A percentile compares a stretch with the other conserved stretches of the same genome.
Conservation (phyloP, 208 protist species). For the Crithidia mellificae region DNA sequence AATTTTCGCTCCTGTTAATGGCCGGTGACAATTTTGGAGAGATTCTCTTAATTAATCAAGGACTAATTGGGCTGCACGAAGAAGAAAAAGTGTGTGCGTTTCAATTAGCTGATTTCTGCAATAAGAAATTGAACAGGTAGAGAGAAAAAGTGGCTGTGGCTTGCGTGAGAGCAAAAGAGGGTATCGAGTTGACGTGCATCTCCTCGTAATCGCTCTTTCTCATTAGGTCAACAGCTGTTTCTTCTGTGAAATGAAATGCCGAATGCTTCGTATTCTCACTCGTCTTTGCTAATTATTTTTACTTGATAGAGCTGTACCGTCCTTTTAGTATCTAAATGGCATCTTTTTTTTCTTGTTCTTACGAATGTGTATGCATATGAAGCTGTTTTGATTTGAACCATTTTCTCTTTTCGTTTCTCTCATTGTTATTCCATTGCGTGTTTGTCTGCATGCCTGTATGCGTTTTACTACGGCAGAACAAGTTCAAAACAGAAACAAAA, state of each 20-base stretch:
- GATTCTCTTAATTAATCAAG: no score
- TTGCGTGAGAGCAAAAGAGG: not conserved
- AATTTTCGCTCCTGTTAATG: no score
- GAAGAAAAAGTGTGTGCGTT: no score
- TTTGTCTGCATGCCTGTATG: not conserved
- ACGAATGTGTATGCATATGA: not conserved
- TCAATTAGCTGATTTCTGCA: no score
- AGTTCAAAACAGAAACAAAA: not conserved
- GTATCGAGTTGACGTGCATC: not conserved
- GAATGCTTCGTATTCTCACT: no score
- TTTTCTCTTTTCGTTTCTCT: not conserved
- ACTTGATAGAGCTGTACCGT: conserved; percentile 15
- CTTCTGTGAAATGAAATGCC: no score
- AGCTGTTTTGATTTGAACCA: not conserved
- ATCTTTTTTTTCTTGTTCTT: conserved; percentile 15
- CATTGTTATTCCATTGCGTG: conserved; percentile 1
- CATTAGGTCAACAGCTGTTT: not conserved
- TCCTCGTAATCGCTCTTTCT: not conserved
- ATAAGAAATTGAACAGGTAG: no score
- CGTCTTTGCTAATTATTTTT: conserved; percentile 5
- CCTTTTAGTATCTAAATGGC: conserved; percentile 12
- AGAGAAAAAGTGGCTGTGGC: not conserved
- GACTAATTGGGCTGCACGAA: no score
- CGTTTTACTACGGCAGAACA: not conserved
- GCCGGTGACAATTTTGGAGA: no score